Evolutionary conservation across 1,284 basidiomycete genomes (phyloP), one percentile per base, ranked within the genome.

Genomic region (Ganoderma sinense): DNA sequence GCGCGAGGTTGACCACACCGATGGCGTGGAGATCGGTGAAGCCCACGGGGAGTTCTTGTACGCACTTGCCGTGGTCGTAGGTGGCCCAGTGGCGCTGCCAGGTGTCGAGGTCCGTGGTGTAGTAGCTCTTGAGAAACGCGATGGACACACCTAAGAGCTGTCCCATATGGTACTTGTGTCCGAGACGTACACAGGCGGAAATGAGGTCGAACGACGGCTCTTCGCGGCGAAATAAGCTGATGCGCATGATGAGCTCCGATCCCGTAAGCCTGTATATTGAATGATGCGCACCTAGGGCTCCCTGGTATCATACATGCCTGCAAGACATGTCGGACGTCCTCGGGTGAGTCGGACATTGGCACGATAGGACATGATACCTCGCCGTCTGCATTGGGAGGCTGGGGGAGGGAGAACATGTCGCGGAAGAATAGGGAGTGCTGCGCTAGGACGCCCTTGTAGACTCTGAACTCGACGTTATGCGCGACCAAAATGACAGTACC

Each of bases 1-100:
- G 69, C 45, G 66, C 66, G 62, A 71, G 67, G 58, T 71, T 68
- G 41, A 69, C 64, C 45, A 69, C 70, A 23, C 65, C 67, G 39
- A 71, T 66, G 20, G 36, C 23, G 55, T 65, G n/a, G 5, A 6
- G 18, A 20, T 48, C 20, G 45, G 18, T 14, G 45, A 48, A 48
- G 10, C 45, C 45, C 45, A 23, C 11, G n/a, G n/a, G 45, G 45
- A 16, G 18, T 2, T 48, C 18, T 23, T 48, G 45, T 48, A n/a
- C 45, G 18, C n/a, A 48, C 14, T 48, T n/a, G n/a, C n/a, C 10
- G 45, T 10, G 16, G 40, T 41, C 40, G 40, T 14, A 13, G 40
- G 4, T 13, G 11, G 40, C 40, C 40, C 40, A 41, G 10, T 61
- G 51, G 23, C 16, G n/a, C 26, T 53, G 23, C 65, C 36, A 65